A percentile compares a stretch with the other conserved stretches of the same genome.
These are phyloP conservation scores for Phyllosticta citribraziliensis DNA, from an alignment of 2,329 filamentous ascomycete genomes.

Conservation along the genomic window DNA sequence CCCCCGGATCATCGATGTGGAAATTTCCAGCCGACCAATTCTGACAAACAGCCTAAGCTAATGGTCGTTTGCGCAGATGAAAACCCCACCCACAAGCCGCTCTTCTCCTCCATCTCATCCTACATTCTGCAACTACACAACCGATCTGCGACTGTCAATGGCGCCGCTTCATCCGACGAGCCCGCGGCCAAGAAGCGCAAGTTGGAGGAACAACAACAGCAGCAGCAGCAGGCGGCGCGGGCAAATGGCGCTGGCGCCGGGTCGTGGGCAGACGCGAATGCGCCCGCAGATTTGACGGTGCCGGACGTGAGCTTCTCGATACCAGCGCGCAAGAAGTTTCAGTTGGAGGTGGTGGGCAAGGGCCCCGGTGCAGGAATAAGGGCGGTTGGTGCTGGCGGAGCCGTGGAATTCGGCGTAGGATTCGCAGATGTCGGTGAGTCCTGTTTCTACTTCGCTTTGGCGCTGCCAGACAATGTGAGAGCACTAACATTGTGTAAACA, in stretches of 20 bases:
- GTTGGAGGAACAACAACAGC: constrained; percentile 17
- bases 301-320: constrained; percentile 50
- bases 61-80: background rate
- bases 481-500: constrained; percentile 13
- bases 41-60: background rate
- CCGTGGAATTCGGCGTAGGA: constrained; percentile 44
- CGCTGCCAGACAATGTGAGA: background rate
- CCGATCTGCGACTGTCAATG: background rate
- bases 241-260: constrained; percentile 5
- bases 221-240: constrained; percentile 1
- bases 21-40: background rate
- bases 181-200: constrained; percentile 31
- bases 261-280: constrained; percentile 16
- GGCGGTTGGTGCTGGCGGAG: constrained; percentile 40
- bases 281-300: constrained; percentile 22
- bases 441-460: background rate
- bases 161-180: constrained; percentile 12
- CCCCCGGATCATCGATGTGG: background rate
- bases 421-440: constrained; percentile 38
- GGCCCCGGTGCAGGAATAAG: constrained; percentile 33
- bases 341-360: constrained; percentile 44
- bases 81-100: constrained; percentile 5
- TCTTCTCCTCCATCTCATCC: constrained; percentile 11
- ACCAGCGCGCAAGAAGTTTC: constrained; percentile 55
- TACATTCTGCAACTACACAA: constrained; percentile 8